A percentile compares a stretch with the other conserved stretches of the same genome.
phyloP scores from a whole-genome alignment of 2,329 filamentous ascomycete species.

The Thielaviopsis ethacetica region DNA sequence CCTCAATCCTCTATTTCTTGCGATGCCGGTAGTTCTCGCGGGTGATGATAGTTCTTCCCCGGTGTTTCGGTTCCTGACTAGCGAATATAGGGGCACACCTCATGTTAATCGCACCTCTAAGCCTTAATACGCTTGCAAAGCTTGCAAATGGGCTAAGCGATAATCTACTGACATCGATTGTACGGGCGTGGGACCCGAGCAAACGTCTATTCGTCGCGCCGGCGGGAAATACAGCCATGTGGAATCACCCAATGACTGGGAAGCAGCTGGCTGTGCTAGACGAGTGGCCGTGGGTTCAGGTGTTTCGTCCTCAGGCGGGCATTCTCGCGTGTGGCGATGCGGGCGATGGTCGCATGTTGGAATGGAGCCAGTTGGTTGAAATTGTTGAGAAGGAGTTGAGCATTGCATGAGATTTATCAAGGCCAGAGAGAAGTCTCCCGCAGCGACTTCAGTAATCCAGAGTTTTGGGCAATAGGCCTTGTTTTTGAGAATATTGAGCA shows the following conservation, averaged over 20 bases:
- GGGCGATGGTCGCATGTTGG: constrained; percentile 67
- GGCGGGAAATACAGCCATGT: constrained; percentile 87
- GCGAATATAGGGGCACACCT: constrained; percentile 50
- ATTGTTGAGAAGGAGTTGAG: constrained; percentile 33
- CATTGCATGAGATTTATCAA: too few species aligned
- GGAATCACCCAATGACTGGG: constrained; percentile 64
- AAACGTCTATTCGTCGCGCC: constrained; percentile 61
- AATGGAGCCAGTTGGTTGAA: constrained; percentile 59
- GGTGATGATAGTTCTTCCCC: too few species aligned
- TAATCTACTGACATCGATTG: constrained; percentile 54
- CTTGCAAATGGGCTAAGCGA: constrained; percentile 64
- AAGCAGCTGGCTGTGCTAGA: constrained; percentile 54
- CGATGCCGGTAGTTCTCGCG: too few species aligned
- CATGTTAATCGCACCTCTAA: constrained; percentile 64
- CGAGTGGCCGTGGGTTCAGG: constrained; percentile 50
- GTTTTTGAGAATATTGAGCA: too few species aligned
- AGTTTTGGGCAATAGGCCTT: too few species aligned
- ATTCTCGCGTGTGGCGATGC: constrained; percentile 70
- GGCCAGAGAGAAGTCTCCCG: too few species aligned
- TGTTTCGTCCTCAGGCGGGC: constrained; percentile 60
- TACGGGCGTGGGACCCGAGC: constrained; percentile 78
- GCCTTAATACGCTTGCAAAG: constrained; percentile 76
- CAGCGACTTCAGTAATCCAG: too few species aligned
- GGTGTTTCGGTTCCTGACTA: too few species aligned
- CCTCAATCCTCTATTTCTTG: too few species aligned